These are phyloP conservation scores for Rhododendron simsii DNA, from an alignment of 148 eudicot genomes.

Conservation along the genomic window DNA sequence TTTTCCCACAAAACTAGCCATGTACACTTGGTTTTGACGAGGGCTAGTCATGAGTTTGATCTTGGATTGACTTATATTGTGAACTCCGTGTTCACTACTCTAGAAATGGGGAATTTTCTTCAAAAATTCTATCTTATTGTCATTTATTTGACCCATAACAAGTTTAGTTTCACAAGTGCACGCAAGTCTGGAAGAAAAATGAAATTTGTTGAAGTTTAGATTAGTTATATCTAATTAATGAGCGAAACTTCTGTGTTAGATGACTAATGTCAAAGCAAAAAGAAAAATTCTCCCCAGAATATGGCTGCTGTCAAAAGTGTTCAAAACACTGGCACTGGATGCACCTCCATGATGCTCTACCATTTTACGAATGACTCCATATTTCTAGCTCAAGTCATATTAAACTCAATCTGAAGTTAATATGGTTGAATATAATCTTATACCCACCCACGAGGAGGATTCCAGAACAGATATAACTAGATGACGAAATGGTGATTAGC, in stretches of 20 bases:
- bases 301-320: neutral
- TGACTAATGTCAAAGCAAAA: neutral
- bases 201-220: neutral
- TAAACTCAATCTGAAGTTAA: neutral
- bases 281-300: neutral
- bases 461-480: neutral
- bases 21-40: neutral
- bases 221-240: too few relatives aligned
- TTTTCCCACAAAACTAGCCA: neutral
- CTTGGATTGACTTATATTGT: neutral
- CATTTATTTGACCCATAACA: neutral
- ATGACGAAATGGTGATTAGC: neutral
- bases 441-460: neutral
- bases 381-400: too few relatives aligned
- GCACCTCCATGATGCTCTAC: neutral
- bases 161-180: neutral
- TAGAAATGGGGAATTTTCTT: neutral
- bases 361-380: neutral
- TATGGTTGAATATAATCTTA: neutral
- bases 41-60: neutral
- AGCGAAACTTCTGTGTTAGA: neutral
- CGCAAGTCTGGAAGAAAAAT: neutral
- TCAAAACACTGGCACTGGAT: neutral
- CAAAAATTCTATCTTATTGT: neutral
- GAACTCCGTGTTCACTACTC: neutral